These are phyloP conservation scores for Fusarium cyanostomum DNA, from an alignment of 2,329 filamentous ascomycete species.

Conservation along the genomic window DNA sequence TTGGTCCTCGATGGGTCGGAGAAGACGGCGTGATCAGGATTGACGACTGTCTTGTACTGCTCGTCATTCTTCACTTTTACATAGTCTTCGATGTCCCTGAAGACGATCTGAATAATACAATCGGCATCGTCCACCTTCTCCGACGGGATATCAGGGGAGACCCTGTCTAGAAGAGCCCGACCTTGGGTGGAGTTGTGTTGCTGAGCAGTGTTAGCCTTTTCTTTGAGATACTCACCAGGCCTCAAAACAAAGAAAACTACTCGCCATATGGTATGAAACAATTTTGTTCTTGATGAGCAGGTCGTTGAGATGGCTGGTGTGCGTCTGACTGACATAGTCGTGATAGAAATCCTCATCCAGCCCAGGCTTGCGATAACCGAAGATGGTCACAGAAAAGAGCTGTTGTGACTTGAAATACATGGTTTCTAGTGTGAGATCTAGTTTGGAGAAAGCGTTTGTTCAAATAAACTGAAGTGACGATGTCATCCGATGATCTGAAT, in stretches of 20 bases:
- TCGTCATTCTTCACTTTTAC: background rate
- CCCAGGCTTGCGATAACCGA: constrained; percentile 35
- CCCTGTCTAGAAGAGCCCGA: constrained; percentile 12
- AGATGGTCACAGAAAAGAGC: constrained; percentile 36
- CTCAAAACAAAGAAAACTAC: background rate
- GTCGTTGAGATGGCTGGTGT: constrained; percentile 32
- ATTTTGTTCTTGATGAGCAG: constrained; percentile 37
- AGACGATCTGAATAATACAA: constrained; percentile 11
- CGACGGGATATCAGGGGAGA: background rate
- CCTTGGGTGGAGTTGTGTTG: constrained; percentile 35
- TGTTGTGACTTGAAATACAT: constrained; percentile 17
- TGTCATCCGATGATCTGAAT: background rate
- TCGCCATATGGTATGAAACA: constrained; percentile 37
- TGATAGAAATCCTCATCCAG: constrained; percentile 37
- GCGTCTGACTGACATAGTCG: constrained; percentile 35
- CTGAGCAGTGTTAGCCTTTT: constrained; percentile 6
- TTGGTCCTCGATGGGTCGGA: constrained; percentile 14
- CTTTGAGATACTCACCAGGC: too few species aligned
- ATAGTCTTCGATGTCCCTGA: constrained; percentile 3
- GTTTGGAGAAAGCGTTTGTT: background rate
- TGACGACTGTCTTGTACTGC: background rate
- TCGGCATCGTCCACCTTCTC: constrained; percentile 4
- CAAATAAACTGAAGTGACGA: background rate
- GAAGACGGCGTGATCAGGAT: constrained; percentile 11
- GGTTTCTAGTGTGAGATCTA: background rate